Conservation (phyloP, 257 asterid species). For the Nicotiana undulata region DNA sequence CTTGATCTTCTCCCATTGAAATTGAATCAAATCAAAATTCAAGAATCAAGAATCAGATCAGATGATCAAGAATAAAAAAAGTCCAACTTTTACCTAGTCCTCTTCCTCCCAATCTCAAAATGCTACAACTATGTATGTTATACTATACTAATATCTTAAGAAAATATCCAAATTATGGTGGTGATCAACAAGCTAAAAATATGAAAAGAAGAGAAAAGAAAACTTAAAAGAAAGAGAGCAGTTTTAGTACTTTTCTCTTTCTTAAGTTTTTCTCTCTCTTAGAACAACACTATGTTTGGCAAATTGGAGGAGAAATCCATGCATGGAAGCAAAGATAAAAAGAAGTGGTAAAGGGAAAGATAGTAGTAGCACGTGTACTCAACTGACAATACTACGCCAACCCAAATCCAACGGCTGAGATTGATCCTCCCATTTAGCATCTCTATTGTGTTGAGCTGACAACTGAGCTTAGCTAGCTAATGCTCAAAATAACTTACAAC, state of each 20-base stretch:
- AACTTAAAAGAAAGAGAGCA: background rate
- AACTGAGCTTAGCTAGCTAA: background rate
- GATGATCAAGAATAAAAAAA: background rate
- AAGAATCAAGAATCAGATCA: conserved; percentile 12
- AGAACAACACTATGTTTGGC: background rate
- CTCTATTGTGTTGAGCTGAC: background rate
- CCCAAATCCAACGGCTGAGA: conserved; percentile 20
- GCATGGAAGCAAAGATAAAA: conserved; percentile 59
- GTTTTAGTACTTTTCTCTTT: conserved; percentile 10
- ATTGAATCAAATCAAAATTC: background rate
- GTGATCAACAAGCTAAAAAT: background rate
- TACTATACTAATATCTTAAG: background rate
- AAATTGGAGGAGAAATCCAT: conserved; percentile 52
- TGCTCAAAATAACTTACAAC: conserved; percentile 12
- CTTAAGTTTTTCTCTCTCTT: background rate
- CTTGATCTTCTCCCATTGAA: conserved; percentile 31
- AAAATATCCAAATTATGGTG: no score
- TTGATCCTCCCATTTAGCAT: background rate
- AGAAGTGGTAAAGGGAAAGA: conserved; percentile 15
- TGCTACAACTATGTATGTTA: background rate
- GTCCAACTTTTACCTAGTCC: background rate
- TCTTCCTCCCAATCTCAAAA: background rate
- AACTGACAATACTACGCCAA: conserved; percentile 29
- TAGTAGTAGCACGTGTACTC: conserved; percentile 42
- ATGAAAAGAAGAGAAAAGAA: background rate